Evolutionary conservation across 345 rosid species (phyloP).

Genomic region (Litchi chinensis): DNA sequence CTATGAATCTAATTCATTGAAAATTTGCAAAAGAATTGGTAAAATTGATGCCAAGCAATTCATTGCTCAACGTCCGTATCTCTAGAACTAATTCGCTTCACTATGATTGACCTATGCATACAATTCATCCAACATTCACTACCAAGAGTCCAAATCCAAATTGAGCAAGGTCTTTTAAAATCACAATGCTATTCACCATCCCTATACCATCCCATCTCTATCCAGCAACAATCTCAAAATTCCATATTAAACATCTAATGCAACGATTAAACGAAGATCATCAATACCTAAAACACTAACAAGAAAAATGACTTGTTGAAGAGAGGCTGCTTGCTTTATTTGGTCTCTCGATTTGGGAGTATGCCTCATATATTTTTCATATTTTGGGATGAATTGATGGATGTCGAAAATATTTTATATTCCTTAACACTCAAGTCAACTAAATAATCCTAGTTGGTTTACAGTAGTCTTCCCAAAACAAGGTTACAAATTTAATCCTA

Average conservation of each 20-base stretch:
- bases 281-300: not conserved
- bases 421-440: too few species aligned
- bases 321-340: not conserved
- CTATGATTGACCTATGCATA: not conserved
- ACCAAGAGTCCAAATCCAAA: not conserved
- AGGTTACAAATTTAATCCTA: too few species aligned
- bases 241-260: not conserved
- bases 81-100: too few species aligned
- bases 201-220: not conserved
- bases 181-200: not conserved
- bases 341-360: not conserved
- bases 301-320: not conserved
- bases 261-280: not conserved
- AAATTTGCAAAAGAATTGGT: not conserved
- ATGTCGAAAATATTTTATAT: too few species aligned
- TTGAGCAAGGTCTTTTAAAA: not conserved
- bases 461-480: too few species aligned
- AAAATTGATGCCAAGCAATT: not conserved
- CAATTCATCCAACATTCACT: not conserved
- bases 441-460: too few species aligned
- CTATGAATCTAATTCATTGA: not conserved
- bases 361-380: too few species aligned
- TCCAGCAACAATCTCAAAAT: not conserved
- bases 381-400: too few species aligned
- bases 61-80: not conserved